Evolutionary conservation across 225 moss, liverwort and hornwort genomes (phyloP).

Genomic region (Bryoerythrophyllum caledonicum): DNA sequence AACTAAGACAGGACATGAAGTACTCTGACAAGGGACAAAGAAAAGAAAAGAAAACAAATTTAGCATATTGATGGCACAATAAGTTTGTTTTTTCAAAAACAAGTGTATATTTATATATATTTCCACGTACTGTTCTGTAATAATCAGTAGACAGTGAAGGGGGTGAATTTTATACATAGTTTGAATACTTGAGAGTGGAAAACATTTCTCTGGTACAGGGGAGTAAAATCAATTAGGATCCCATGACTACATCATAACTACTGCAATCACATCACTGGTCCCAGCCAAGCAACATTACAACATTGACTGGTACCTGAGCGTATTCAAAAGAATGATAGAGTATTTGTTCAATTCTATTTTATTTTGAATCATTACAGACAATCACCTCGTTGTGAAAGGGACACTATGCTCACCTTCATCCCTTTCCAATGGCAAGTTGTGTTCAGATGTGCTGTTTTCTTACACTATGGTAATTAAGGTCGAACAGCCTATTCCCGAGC

Average conservation of each 20-base stretch:
- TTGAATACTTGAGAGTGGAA: not conserved
- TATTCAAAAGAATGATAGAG: not conserved
- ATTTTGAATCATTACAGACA: not conserved
- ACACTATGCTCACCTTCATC: not conserved
- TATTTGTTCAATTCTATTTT: too few species aligned
- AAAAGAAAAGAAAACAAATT: not conserved
- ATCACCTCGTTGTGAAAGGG: not conserved
- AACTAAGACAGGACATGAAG: not conserved
- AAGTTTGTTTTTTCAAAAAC: not conserved
- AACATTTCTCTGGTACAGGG: not conserved
- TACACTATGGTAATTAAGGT: too few species aligned
- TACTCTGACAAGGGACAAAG: not conserved
- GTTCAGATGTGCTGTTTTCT: not conserved
- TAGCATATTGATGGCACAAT: not conserved
- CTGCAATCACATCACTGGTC: not conserved
- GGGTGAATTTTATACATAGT: slow-evolving; percentile 7
- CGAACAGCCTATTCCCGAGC: too few species aligned
- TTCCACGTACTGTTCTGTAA: not conserved
- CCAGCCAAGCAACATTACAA: not conserved
- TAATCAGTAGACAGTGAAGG: not conserved
- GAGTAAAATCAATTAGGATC: not conserved
- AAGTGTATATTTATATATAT: not conserved
- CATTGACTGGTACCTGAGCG: not conserved
- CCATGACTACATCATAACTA: not conserved
- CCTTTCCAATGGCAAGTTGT: not conserved